A percentile compares a stretch with the other conserved stretches of the same genome.
These are phyloP conservation scores for Paramecium biaurelia DNA, from an alignment of 73 alveolate species.

Conservation along the genomic window DNA sequence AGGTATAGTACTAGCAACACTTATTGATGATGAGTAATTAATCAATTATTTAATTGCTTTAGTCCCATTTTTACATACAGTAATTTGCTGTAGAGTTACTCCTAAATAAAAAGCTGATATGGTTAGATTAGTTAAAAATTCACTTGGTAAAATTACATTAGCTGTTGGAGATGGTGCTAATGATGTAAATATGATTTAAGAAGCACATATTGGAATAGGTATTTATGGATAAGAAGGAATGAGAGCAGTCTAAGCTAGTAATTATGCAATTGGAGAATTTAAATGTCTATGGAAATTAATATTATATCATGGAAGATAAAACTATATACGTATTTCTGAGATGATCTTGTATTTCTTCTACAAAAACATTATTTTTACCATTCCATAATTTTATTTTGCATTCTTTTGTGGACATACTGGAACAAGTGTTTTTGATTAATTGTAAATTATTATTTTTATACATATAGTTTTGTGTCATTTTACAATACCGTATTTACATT, in stretches of 20 bases:
- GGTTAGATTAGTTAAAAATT: slow-evolving; percentile 81
- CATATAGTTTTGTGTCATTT: slow-evolving; percentile 77
- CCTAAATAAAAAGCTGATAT: slow-evolving; percentile 96
- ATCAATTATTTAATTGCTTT: slow-evolving; percentile 8
- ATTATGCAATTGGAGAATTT: slow-evolving; percentile 90
- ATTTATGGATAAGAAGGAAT: slow-evolving; percentile 96
- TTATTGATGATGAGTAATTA: neutral
- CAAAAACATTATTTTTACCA: slow-evolving; percentile 93
- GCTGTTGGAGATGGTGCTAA: slow-evolving; percentile 99
- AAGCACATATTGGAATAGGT: slow-evolving; percentile 98
- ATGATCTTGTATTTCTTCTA: slow-evolving; percentile 88
- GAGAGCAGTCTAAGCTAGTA: slow-evolving; percentile 81
- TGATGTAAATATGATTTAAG: slow-evolving; percentile 98
- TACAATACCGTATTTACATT: slow-evolving; percentile 97
- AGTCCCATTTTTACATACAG: slow-evolving; percentile 70
- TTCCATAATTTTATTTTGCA: slow-evolving; percentile 89
- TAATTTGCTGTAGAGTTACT: slow-evolving; percentile 93
- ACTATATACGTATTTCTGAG: slow-evolving; percentile 82
- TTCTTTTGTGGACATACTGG: slow-evolving; percentile 84
- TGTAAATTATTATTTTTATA: slow-evolving; percentile 56
- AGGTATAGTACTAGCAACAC: slow-evolving; percentile 58
- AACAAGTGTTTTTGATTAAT: slow-evolving; percentile 90
- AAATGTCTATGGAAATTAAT: slow-evolving; percentile 85
- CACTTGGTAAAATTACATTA: slow-evolving; percentile 77
- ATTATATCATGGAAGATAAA: slow-evolving; percentile 87